Evolutionary conservation across 2,329 filamentous ascomycete genomes (phyloP), one percentile per base, ranked within the genome.

Genomic region (Madurella fahalii): DNA sequence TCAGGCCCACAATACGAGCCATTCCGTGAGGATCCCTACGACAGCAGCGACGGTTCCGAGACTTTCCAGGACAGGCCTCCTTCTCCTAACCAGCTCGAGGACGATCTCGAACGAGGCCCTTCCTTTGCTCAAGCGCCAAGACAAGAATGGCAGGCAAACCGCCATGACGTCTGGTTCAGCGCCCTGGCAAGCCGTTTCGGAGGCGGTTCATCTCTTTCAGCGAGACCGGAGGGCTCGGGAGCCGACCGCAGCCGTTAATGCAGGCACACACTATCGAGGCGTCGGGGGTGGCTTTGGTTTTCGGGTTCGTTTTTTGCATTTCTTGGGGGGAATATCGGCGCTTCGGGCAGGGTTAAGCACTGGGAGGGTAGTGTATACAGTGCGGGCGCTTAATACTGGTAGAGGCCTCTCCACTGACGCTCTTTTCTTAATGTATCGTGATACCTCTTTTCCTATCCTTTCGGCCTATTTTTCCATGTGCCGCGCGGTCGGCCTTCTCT

Each of bases 1-100:
- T 79, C 77, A 2, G 74, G 72, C 40, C 78, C 79, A 15, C 72
- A 77, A 32, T 81, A 82, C 54, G 79, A 81, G 44, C 72, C 77
- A 2, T 82, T 81, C 56, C 76, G 71, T n/a, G 79, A 82, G 52
- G 78, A 79, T 45, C 75, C 72, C 37, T 74, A 76, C 20, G 75
- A 80, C 0, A 77, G 74, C n/a, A 72, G 31, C 17, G 56, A 59
- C 52, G 52, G 54, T 25, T 63, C 63, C 25, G 60, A 49, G 9
- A 51, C 50, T 11, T 54, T 15, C 11, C 44, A 51, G 17, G 25
- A 45, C 34, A 45, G 45, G 32, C 5, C 40, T 9, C 32, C 41
- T 2, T 52, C 46, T 9, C 52, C 52, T 5, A 45, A 53, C 17
- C 45, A n/a, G 17, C 18, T 52, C 4, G 52, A 55, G 25, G 25